Conservation (phyloP, 2,329 filamentous ascomycete genomes). For the Canariomyces notabilis region DNA sequence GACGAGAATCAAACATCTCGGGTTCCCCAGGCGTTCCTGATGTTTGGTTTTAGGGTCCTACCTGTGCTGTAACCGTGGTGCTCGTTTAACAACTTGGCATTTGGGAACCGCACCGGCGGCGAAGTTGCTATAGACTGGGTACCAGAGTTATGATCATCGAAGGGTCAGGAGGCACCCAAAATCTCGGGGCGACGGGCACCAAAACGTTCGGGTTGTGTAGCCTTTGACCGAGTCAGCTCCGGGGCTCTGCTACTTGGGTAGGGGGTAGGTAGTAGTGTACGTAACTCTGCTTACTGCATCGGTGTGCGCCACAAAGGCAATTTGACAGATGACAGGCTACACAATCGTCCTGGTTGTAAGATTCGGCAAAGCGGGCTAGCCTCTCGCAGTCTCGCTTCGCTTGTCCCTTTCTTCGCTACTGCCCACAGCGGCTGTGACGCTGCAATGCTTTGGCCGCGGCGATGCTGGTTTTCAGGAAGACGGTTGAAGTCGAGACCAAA, state of each 20-base stretch:
- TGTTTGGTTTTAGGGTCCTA: background rate
- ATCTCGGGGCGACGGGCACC: too few relatives aligned
- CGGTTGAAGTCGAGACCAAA: too few relatives aligned
- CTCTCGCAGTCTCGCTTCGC: background rate
- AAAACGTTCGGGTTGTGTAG: too few relatives aligned
- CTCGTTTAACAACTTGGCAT: too few relatives aligned
- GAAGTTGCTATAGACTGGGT: background rate
- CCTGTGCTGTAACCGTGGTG: background rate
- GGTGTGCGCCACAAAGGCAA: too few relatives aligned
- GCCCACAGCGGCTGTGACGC: background rate
- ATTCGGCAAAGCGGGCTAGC: too few relatives aligned
- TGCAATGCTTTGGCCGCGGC: slow-evolving; percentile 2
- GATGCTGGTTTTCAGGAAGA: background rate
- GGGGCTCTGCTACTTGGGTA: too few relatives aligned
- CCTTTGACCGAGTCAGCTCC: too few relatives aligned
- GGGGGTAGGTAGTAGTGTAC: too few relatives aligned
- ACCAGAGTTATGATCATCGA: background rate
- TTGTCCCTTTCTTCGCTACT: background rate
- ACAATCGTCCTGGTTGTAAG: too few relatives aligned
- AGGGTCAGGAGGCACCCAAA: background rate
- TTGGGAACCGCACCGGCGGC: slow-evolving; percentile 3
- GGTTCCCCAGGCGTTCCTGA: background rate
- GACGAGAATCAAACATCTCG: background rate
- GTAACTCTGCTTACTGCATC: too few relatives aligned
- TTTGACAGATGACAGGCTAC: too few relatives aligned